Base-by-base conservation (phyloP, 208 protist genomes). In the Leishmania arabica region DNA sequence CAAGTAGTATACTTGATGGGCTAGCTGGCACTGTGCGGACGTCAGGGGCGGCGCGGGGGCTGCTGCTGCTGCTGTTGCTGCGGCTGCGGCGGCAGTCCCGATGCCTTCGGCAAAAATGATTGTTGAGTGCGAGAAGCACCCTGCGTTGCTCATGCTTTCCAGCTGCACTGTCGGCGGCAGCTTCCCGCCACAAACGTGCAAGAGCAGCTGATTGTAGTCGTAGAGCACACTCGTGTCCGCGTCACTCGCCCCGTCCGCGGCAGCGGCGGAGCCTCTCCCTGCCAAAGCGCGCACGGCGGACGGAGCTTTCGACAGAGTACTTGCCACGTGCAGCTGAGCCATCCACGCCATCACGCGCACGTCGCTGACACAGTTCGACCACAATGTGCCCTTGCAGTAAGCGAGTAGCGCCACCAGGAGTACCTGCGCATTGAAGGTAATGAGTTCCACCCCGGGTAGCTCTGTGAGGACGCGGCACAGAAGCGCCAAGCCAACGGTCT, bases 281-380 rank as follows among this genome's bases (percentile, higher is more conserved):
- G n/a, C 56, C 6, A 47, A 53, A 31, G 40, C 53, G n/a, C 15
- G 8, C 17, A 21, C 34, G 21, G n/a, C n/a, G 37, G 62, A 51
- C 19, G 64, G 42, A 31, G 74, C 1, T 49, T 34, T 51, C 9
- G 73, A 27, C 27, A 62, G 31, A 34, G 78, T 21, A n/a, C 34
- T 54, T 54, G 64, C 56, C 34, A 86, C 40, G 56, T 86, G 82
- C 78, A 86, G 66, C 75, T 84, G 86, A 70, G 81, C 79, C 93
- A 96, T 95, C 93, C 95, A 98, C 68, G 89, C 88, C 93, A 96
- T 96, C 37, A 95, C 79, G 60, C 93, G 95, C 37, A 96, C 87
- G 75, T 98, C 95, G 75, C 88, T 96, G 34, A 98, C 78, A 77
- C 92, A 95, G 54, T 91, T 84, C 70, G 91, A 95, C 80, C 78